phyloP scores from a whole-genome alignment of 139 green algal species.

The Ulvella scutata region DNA sequence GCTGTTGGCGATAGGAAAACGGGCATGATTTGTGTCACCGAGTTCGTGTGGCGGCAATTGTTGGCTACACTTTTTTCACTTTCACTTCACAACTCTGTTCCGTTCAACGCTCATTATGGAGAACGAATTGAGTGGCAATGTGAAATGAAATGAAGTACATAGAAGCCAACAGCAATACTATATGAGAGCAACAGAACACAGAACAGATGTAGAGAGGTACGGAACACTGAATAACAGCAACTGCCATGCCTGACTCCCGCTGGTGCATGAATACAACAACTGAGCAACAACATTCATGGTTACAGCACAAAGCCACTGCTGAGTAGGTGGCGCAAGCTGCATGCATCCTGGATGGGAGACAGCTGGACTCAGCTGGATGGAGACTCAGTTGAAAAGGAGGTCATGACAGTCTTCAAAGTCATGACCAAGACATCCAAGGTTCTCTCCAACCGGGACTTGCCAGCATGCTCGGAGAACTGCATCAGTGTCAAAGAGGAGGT shows the following conservation, averaged over 20 bases:
- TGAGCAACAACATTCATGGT: background rate
- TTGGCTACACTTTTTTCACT: background rate
- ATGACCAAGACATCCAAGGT: conserved; percentile 39
- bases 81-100: too few species aligned
- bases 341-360: conserved; percentile 40
- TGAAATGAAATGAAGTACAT: too few species aligned
- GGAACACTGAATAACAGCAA: too few species aligned
- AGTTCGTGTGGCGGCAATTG: background rate
- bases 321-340: background rate
- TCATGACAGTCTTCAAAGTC: conserved; percentile 36
- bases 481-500: conserved; percentile 32
- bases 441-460: conserved; percentile 24
- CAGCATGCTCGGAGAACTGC: conserved; percentile 39
- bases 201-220: too few species aligned
- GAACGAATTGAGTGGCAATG: too few species aligned
- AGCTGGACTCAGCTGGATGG: conserved; percentile 35
- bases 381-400: conserved; percentile 45
- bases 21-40: background rate
- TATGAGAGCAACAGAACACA: too few species aligned
- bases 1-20: conserved; percentile 1
- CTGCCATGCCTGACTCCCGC: too few species aligned
- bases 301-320: background rate
- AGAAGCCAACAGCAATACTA: too few species aligned
- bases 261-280: too few species aligned
- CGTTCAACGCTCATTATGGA: too few species aligned